Percentiles rank a stretch among this genome's conserved stretches.
phyloP scores from a whole-genome alignment of 441 rosid species.

The Eugenia klotzschiana region DNA sequence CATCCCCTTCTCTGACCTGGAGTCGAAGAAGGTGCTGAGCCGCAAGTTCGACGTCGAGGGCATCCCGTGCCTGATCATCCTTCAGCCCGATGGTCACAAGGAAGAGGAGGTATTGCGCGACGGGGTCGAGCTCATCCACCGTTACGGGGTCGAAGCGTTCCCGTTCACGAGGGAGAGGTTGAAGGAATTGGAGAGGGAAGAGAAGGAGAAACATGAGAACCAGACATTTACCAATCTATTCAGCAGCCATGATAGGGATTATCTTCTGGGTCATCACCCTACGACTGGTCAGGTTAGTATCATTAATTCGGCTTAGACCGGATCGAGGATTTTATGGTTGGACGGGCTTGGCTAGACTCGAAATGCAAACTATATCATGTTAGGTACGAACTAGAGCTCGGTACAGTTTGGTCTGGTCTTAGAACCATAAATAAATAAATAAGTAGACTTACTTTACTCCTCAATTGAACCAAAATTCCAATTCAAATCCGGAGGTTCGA shows the following conservation, averaged over 20 bases:
- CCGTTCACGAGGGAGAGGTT: slow-evolving; percentile 38
- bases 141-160: slow-evolving; percentile 34
- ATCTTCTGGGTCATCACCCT: slow-evolving; percentile 19
- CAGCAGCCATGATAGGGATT: slow-evolving; percentile 21
- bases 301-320: not conserved
- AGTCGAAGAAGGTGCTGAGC: slow-evolving; percentile 33
- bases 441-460: no score
- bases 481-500: no score
- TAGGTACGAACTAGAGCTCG: not conserved
- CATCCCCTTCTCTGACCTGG: slow-evolving; percentile 41
- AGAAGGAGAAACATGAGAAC: slow-evolving; percentile 28
- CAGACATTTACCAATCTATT: slow-evolving; percentile 30
- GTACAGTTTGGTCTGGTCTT: not conserved
- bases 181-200: slow-evolving; percentile 29
- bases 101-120: slow-evolving; percentile 16
- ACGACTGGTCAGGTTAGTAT: slow-evolving; percentile 16
- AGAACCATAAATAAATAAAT: no score
- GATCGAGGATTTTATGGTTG: not conserved
- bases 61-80: slow-evolving; percentile 35
- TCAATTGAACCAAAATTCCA: no score
- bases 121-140: slow-evolving; percentile 34
- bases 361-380: not conserved
- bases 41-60: slow-evolving; percentile 33
- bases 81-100: slow-evolving; percentile 27
- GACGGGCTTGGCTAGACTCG: not conserved